A percentile compares a stretch with the other conserved stretches of the same genome.
phyloP scores from a whole-genome alignment of 208 protist genomes.

The Acanthamoeba pearcei region DNA sequence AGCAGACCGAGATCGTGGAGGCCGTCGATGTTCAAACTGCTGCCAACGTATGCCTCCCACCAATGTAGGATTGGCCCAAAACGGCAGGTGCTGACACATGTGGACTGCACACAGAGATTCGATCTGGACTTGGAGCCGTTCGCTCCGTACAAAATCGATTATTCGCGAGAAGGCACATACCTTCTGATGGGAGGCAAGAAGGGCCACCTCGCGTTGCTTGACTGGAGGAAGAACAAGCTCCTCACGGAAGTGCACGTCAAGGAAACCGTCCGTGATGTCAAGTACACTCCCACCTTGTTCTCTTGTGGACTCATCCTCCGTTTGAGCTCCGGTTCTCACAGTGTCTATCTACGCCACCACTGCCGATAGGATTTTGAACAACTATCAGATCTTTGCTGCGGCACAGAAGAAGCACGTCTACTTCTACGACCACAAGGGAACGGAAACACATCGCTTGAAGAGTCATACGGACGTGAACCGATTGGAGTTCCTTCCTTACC shows the following conservation, averaged over 20 bases:
- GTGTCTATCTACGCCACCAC: background rate
- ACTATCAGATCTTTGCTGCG: slow-evolving; percentile 98
- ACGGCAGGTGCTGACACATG: background rate
- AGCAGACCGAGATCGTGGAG: slow-evolving; percentile 93
- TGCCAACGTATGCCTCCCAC: slow-evolving; percentile 87
- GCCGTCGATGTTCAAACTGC: slow-evolving; percentile 95
- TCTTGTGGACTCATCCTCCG: background rate
- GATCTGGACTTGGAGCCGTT: slow-evolving; percentile 94
- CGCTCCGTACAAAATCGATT: slow-evolving; percentile 96
- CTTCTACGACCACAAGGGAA: slow-evolving; percentile 98
- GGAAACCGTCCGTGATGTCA: slow-evolving; percentile 95
- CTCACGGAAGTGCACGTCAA: slow-evolving; percentile 95
- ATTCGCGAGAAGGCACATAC: slow-evolving; percentile 94
- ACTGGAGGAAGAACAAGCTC: slow-evolving; percentile 95
- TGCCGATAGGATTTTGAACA: slow-evolving; percentile 95
- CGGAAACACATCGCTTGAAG: slow-evolving; percentile 97
- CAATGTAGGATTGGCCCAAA: background rate
- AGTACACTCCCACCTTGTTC: slow-evolving; percentile 69
- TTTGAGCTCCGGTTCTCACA: background rate
- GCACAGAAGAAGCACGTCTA: slow-evolving; percentile 99
- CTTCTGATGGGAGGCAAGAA: slow-evolving; percentile 95
- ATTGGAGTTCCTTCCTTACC: slow-evolving; percentile 97
- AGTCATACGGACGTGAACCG: slow-evolving; percentile 95
- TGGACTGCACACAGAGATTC: slow-evolving; percentile 86
- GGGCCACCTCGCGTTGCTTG: slow-evolving; percentile 96